Base-by-base conservation (phyloP, 805 yeast species). In the Kodamaea sagamina region DNA sequence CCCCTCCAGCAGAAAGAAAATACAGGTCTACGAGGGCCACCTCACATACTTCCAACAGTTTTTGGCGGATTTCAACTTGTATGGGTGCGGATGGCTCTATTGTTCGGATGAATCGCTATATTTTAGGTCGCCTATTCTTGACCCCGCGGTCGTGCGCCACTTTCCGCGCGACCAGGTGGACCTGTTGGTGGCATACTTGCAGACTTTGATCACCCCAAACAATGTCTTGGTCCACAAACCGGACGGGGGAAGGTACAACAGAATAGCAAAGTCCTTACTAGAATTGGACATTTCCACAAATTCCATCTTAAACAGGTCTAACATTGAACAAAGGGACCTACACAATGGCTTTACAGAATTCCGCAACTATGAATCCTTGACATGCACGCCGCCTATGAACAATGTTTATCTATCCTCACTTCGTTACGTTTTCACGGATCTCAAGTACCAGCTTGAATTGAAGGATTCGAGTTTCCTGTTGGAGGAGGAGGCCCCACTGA, bases 51-150 rank as follows among this genome's bases (percentile, higher is more conserved):
- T 78, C 1, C 61, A 88, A 5, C 97, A 93, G 56, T 89, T 92
- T 55, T 60, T 88, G 19, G 72, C 86, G 0, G 99, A 93, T 57
- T 89, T 75, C 62, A 90, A 92, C 56, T 62, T 92, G 22, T 87
- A 75, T 57, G 95, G 96, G 1, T 87, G 97, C 61, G 81, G 83
- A 4, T 87, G 95, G 92, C 47, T 90, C 16, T 64, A 73, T 12
- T 44, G 83, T 1, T 53, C 58, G 2, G 50, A 32, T 5, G 39
- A 38, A 2, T 39, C 43, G 12, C 63, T 77, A 17, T 75, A 64
- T 48, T 84, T 85, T 58, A 59, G 96, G 41, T 55, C 65, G 3
- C 93, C 95, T 0, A 52, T 81, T 1, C 37, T 65, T 5, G 46
- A 65, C 52, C 40, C 43, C 7, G 27, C 11, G 3, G 43, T 41